Conservation (phyloP, 371 early-diverging fungal genomes). For the Apophysomyces variabilis region DNA sequence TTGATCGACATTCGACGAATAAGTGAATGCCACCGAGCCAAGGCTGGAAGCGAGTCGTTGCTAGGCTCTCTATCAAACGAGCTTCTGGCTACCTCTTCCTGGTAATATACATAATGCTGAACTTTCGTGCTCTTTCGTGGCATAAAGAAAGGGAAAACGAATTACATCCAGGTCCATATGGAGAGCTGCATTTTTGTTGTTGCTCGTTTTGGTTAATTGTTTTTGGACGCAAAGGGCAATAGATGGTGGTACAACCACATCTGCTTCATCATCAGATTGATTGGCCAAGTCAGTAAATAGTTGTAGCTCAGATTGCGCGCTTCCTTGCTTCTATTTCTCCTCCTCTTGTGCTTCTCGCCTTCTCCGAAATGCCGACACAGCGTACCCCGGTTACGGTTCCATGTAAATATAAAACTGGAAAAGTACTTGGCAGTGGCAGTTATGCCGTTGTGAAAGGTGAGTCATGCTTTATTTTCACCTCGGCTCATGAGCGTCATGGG, state of each 20-base stretch:
- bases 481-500: constrained; percentile 6
- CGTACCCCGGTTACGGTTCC: constrained; percentile 55
- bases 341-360: constrained; percentile 2
- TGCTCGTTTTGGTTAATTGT: background rate
- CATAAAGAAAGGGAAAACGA: background rate
- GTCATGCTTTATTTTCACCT: background rate
- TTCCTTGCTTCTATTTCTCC: background rate
- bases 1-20: constrained; percentile 44
- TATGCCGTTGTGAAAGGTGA: constrained; percentile 77
- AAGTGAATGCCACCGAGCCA: constrained; percentile 32
- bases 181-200: background rate
- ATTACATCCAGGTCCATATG: background rate
- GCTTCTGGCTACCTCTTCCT: background rate
- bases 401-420: constrained; percentile 75
- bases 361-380: constrained; percentile 22
- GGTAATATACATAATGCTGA: background rate
- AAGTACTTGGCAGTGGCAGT: constrained; percentile 69
- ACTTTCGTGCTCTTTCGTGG: background rate
- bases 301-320: background rate
- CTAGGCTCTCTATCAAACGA: background rate
- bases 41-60: background rate
- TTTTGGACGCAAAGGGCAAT: background rate
- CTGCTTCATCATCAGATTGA: background rate
- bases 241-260: background rate
- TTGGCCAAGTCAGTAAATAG: background rate